These are phyloP conservation scores for Penicillium griseofulvum DNA, from an alignment of 2,329 filamentous ascomycete species.

Conservation along the genomic window DNA sequence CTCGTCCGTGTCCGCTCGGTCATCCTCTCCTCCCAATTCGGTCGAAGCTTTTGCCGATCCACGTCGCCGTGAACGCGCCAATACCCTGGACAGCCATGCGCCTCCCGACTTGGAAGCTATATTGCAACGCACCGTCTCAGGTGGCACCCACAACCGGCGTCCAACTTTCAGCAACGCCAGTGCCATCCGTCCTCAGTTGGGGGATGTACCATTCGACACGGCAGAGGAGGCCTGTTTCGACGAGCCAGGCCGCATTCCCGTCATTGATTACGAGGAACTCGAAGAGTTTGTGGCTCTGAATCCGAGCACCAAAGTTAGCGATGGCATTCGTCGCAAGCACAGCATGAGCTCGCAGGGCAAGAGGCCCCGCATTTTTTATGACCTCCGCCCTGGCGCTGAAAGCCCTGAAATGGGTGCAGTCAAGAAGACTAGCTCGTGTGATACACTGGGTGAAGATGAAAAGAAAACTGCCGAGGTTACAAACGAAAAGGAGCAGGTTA, in stretches of 20 bases:
- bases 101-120: constrained; percentile 57
- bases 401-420: constrained; percentile 35
- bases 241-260: constrained; percentile 73
- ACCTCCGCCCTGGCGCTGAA: constrained; percentile 52
- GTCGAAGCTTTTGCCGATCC: constrained; percentile 96
- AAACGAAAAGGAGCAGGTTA: constrained; percentile 35
- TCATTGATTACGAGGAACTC: constrained; percentile 87
- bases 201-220: constrained; percentile 35
- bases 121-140: constrained; percentile 69
- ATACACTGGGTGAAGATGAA: constrained; percentile 34
- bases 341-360: constrained; percentile 53
- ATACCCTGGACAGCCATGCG: constrained; percentile 61
- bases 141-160: constrained; percentile 61
- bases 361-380: constrained; percentile 58
- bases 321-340: constrained; percentile 36
- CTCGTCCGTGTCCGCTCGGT: constrained; percentile 59
- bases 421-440: constrained; percentile 32
- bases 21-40: constrained; percentile 87
- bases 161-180: constrained; percentile 60
- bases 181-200: constrained; percentile 51
- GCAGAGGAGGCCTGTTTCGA: constrained; percentile 77
- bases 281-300: constrained; percentile 80
- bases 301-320: constrained; percentile 47
- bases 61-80: constrained; percentile 74
- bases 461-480: constrained; percentile 37